Conservation (phyloP, 2,329 filamentous ascomycete genomes). For the Aspergillus awamori region DNA sequence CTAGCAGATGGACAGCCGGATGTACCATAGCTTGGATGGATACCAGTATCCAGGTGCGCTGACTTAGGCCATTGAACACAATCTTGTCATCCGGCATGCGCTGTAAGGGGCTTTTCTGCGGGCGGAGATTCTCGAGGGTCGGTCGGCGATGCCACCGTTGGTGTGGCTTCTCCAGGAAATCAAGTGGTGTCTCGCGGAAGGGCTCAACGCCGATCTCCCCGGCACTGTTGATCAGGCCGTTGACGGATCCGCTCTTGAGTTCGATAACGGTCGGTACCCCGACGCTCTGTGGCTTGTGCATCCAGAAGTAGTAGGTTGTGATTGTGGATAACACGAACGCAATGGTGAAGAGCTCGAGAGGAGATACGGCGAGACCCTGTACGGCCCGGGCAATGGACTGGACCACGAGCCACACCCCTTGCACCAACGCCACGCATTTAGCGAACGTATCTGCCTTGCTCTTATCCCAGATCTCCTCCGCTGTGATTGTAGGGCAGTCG, state of each 20-base stretch:
- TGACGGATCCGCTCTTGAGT: not conserved
- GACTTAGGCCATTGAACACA: not conserved
- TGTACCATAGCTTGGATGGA: conserved; percentile 4
- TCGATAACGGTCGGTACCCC: not conserved
- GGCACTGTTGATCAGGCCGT: not conserved
- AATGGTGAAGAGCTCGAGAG: conserved; percentile 7
- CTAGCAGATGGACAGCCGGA: conserved; percentile 2
- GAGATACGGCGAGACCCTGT: conserved; percentile 1
- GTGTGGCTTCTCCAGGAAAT: conserved; percentile 1
- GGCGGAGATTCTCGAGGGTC: not conserved
- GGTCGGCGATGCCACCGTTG: conserved; percentile 2
- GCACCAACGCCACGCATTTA: conserved; percentile 4
- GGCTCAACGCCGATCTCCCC: not conserved
- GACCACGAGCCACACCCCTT: conserved; percentile 2
- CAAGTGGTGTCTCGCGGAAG: conserved; percentile 1
- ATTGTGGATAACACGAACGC: conserved; percentile 6
- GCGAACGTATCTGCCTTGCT: conserved; percentile 7
- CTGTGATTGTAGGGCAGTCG: conserved; percentile 2
- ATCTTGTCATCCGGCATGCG: conserved; percentile 7
- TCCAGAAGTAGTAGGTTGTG: conserved; percentile 9
- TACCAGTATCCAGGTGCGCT: conserved; percentile 1
- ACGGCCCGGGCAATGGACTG: conserved; percentile 3
- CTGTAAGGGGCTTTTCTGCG: not conserved
- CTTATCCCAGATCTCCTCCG: conserved; percentile 7
- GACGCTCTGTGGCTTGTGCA: conserved; percentile 11